Conservation (phyloP, 345 rosid species). For the Camelina hispida region DNA sequence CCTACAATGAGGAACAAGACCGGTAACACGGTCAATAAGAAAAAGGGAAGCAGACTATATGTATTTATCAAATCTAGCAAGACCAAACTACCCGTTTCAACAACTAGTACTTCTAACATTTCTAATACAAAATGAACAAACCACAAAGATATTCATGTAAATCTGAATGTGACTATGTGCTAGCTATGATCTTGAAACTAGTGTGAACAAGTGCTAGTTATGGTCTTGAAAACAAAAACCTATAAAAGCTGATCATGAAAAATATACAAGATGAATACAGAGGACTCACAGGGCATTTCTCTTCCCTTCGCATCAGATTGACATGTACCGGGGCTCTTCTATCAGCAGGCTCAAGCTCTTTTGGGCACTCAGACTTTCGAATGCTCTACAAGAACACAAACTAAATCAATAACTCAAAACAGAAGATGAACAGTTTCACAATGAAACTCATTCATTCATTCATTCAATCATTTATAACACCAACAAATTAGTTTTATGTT, state of each 20-base stretch:
- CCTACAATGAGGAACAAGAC: slow-evolving; percentile 54
- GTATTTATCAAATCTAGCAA: too few relatives aligned
- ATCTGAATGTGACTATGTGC: background rate
- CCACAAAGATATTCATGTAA: too few relatives aligned
- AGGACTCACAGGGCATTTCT: slow-evolving; percentile 77
- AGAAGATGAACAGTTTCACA: background rate
- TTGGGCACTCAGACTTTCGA: slow-evolving; percentile 94
- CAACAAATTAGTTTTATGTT: background rate
- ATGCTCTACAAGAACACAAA: slow-evolving; percentile 63
- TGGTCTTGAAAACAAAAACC: background rate
- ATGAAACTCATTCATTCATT: slow-evolving; percentile 1
- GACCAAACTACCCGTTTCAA: too few relatives aligned
- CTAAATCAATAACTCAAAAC: background rate
- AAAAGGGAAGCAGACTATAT: too few relatives aligned
- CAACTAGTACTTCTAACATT: too few relatives aligned
- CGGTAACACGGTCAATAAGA: background rate
- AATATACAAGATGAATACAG: background rate
- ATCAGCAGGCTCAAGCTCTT: slow-evolving; percentile 95
- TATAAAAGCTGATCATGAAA: background rate
- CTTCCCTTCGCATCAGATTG: slow-evolving; percentile 82
- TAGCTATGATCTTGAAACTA: too few relatives aligned
- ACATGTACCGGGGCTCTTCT: slow-evolving; percentile 86
- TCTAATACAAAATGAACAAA: too few relatives aligned
- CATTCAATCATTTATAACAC: too few relatives aligned
- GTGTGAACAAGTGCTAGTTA: background rate